These are phyloP conservation scores for Neoascochyta sp. DNA, from an alignment of 2,329 filamentous ascomycete species.

Conservation along the genomic window DNA sequence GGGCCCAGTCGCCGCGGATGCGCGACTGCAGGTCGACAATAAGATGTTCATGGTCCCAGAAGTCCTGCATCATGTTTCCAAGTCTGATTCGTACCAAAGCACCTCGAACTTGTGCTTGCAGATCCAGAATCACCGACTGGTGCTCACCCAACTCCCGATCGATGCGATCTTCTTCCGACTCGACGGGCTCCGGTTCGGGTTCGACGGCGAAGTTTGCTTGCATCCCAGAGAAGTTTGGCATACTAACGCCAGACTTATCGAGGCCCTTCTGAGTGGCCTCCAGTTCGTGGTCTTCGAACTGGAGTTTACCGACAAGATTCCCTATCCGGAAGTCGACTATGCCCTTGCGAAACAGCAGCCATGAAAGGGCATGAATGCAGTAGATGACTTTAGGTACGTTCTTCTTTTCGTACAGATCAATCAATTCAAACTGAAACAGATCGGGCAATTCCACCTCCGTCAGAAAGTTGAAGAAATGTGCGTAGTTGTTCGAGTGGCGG, in stretches of 20 bases:
- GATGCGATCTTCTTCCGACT: constrained; percentile 86
- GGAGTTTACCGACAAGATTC: constrained; percentile 90
- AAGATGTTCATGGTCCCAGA: constrained; percentile 81
- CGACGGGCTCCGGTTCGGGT: constrained; percentile 68
- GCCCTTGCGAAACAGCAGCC: constrained; percentile 92
- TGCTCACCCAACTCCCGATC: constrained; percentile 77
- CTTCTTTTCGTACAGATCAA: constrained; percentile 98
- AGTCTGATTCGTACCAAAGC: constrained; percentile 73
- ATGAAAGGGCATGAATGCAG: constrained; percentile 94
- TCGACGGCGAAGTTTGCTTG: constrained; percentile 91
- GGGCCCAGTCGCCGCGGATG: constrained; percentile 80
- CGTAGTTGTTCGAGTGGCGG: constrained; percentile 96
- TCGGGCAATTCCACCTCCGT: constrained; percentile 90
- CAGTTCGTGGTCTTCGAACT: constrained; percentile 96
- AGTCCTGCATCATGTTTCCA: constrained; percentile 76
- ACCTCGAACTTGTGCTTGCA: constrained; percentile 84
- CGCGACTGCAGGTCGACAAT: constrained; percentile 80
- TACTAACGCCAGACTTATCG: constrained; percentile 88
- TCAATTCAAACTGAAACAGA: constrained; percentile 92
- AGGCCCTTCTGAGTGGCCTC: constrained; percentile 96
- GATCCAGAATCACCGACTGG: constrained; percentile 66
- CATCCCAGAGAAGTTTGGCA: constrained; percentile 98
- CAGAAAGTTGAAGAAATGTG: constrained; percentile 89
- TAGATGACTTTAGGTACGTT: constrained; percentile 99
- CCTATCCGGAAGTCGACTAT: constrained; percentile 95